These are phyloP conservation scores for Melaleuca alternifolia DNA, from an alignment of 345 rosid species.

Conservation along the genomic window DNA sequence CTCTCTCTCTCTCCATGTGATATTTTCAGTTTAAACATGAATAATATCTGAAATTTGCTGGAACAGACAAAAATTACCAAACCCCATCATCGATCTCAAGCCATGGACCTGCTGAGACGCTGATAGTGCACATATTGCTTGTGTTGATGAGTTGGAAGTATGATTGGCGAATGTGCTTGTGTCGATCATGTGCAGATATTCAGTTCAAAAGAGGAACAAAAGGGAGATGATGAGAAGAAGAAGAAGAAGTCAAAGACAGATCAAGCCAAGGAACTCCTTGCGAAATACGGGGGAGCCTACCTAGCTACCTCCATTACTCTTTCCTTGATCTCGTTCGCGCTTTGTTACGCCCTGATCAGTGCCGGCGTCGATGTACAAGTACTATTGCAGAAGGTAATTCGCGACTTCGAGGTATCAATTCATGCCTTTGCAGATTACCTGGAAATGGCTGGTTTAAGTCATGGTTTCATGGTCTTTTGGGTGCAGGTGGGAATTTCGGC, in stretches of 20 bases:
- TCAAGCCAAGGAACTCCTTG: slow-evolving; percentile 69
- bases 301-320: slow-evolving; percentile 88
- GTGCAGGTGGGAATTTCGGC: slow-evolving; percentile 65
- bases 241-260: slow-evolving; percentile 65
- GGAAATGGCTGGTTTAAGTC: neutral
- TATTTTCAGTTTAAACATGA: neutral
- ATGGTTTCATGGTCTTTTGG: neutral
- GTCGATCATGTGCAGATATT: slow-evolving; percentile 40
- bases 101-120: neutral
- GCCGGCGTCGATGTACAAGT: slow-evolving; percentile 77
- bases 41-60: neutral
- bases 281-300: slow-evolving; percentile 93
- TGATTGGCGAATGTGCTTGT: neutral
- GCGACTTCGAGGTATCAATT: neutral
- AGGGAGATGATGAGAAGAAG: slow-evolving; percentile 26
- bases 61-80: neutral
- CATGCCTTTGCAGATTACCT: neutral
- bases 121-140: neutral
- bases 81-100: neutral
- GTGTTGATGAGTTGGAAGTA: neutral
- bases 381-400: slow-evolving; percentile 51
- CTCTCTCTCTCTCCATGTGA: neutral
- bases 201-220: slow-evolving; percentile 51
- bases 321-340: slow-evolving; percentile 71
- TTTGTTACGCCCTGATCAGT: slow-evolving; percentile 54